Evolutionary conservation across 2,329 filamentous ascomycete genomes (phyloP).

Genomic region (Fusarium setosum): DNA sequence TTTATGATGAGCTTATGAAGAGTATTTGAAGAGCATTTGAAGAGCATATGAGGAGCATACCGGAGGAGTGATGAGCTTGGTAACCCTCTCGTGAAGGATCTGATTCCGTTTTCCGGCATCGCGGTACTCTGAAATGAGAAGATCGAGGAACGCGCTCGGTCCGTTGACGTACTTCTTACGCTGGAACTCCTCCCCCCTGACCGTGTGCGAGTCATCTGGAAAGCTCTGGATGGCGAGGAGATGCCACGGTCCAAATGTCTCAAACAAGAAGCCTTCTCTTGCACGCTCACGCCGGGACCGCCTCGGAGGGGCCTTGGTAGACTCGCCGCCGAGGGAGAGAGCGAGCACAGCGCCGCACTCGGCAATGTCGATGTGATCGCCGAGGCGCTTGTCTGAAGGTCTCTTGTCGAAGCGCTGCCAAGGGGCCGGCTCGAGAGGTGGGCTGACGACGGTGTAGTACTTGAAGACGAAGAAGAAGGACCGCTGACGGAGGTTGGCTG

Average conservation of each 20-base stretch:
- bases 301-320: conserved; percentile 61
- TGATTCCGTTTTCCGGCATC: conserved; percentile 70
- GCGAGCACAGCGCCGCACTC: conserved; percentile 70
- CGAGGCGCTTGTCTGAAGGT: conserved; percentile 49
- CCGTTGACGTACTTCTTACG: conserved; percentile 69
- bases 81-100: conserved; percentile 67
- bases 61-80: conserved; percentile 64
- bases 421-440: conserved; percentile 65
- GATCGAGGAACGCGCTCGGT: conserved; percentile 69
- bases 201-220: conserved; percentile 67
- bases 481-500: conserved; percentile 60
- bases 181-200: conserved; percentile 65
- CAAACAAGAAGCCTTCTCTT: conserved; percentile 64
- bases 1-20: too few species aligned
- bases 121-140: conserved; percentile 68
- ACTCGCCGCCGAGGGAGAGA: conserved; percentile 64
- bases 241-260: conserved; percentile 71
- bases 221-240: conserved; percentile 69
- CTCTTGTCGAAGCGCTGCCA: conserved; percentile 69
- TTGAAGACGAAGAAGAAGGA: conserved; percentile 74
- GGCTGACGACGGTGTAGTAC: conserved; percentile 71
- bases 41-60: not conserved
- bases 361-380: conserved; percentile 67
- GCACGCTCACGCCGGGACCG: conserved; percentile 59
- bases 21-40: too few species aligned